These are phyloP conservation scores for Pythium monospermum DNA, from an alignment of 352 stramenopile species.

Conservation along the genomic window DNA sequence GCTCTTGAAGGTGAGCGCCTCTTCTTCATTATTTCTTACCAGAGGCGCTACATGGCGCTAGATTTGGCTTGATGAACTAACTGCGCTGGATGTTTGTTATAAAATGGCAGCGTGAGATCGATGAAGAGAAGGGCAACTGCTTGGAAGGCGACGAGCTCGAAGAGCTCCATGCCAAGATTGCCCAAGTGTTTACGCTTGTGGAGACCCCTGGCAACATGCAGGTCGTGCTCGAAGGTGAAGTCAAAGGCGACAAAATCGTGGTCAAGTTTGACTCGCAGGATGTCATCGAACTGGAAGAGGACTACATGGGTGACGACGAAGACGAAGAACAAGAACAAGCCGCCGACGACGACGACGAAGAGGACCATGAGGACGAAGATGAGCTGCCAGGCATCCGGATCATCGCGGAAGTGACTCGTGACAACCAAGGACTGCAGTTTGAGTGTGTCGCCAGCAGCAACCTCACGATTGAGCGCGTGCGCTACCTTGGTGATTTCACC, in stretches of 20 bases:
- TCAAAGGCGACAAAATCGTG: conserved; percentile 51
- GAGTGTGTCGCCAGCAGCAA: conserved; percentile 80
- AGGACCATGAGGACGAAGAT: conserved; percentile 52
- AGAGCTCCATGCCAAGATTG: conserved; percentile 59
- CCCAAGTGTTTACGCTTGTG: conserved; percentile 57
- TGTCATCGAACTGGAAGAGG: conserved; percentile 60
- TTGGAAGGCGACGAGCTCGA: conserved; percentile 72
- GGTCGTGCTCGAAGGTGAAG: conserved; percentile 47
- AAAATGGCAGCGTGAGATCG: conserved; percentile 57
- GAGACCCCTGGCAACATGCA: conserved; percentile 64
- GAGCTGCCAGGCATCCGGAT: conserved; percentile 76
- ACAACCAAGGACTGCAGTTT: conserved; percentile 76
- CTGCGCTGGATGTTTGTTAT: background rate
- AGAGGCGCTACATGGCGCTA: no score
- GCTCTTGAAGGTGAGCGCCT: conserved; percentile 28
- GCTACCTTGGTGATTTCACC: conserved; percentile 51
- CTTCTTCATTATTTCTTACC: no score
- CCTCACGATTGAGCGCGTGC: conserved; percentile 72
- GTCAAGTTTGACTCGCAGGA: conserved; percentile 83
- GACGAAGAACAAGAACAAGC: conserved; percentile 46
- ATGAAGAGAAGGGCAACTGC: conserved; percentile 83
- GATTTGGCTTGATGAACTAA: no score
- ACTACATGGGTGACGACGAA: conserved; percentile 43
- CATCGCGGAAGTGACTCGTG: conserved; percentile 60
- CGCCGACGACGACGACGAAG: conserved; percentile 25